A percentile compares a stretch with the other conserved stretches of the same genome.
These are phyloP conservation scores for Ogataea trehaloabstinens DNA, from an alignment of 805 yeast genomes.

Conservation along the genomic window DNA sequence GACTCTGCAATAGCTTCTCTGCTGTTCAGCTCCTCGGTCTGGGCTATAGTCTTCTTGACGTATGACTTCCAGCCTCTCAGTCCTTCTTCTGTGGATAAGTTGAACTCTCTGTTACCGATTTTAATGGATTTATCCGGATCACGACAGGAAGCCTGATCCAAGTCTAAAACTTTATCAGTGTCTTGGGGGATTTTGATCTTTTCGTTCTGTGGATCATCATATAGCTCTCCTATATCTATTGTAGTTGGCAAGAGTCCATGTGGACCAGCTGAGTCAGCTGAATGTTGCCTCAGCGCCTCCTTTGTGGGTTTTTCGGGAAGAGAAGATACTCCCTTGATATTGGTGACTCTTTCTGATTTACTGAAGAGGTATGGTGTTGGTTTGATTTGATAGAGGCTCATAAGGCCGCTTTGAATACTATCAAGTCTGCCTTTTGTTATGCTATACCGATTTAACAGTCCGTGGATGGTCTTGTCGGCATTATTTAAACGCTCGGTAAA, in stretches of 20 bases:
- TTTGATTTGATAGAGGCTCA: slow-evolving; percentile 3
- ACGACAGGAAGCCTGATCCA: not conserved
- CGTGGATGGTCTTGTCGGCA: slow-evolving; percentile 5
- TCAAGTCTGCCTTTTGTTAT: slow-evolving; percentile 6
- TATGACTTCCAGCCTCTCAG: slow-evolving; percentile 26
- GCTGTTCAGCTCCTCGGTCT: not conserved
- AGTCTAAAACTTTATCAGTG: no score
- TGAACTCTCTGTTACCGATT: slow-evolving; percentile 23
- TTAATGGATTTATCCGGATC: slow-evolving; percentile 13
- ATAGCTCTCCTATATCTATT: not conserved
- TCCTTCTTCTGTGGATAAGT: slow-evolving; percentile 32
- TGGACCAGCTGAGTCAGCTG: not conserved
- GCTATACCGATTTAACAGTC: slow-evolving; percentile 3
- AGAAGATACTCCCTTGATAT: not conserved
- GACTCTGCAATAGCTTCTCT: no score
- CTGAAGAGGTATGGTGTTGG: not conserved
- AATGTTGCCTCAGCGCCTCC: not conserved
- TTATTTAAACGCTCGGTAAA: slow-evolving; percentile 7
- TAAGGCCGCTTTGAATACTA: slow-evolving; percentile 4
- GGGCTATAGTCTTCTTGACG: slow-evolving; percentile 15
- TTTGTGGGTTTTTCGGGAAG: not conserved
- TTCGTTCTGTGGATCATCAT: not conserved
- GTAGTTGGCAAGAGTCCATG: not conserved
- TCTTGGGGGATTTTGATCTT: not conserved
- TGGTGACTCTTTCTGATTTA: not conserved